Conservation (phyloP, 768 basidiomycete species). For the Pisolithus sp. region DNA sequence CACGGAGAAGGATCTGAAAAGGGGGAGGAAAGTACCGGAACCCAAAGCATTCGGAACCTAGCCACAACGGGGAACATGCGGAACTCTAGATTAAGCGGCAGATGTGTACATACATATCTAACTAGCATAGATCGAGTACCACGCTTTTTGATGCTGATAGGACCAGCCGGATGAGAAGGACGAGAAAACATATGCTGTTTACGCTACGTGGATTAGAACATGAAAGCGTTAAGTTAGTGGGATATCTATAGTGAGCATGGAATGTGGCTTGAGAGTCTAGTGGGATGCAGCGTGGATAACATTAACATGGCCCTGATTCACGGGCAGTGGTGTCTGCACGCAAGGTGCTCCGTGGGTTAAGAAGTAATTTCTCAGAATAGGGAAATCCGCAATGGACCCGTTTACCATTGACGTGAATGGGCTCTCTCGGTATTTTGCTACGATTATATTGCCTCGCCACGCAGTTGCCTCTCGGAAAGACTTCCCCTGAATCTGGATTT, state of each 20-base stretch:
- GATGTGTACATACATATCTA: background rate
- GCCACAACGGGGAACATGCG: slow-evolving; percentile 10
- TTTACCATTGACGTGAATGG: slow-evolving; percentile 52
- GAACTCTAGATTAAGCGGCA: slow-evolving; percentile 26
- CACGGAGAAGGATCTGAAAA: slow-evolving; percentile 25
- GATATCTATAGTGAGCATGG: background rate
- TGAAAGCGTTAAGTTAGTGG: background rate
- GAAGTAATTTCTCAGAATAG: slow-evolving; percentile 75
- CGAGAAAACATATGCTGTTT: too few species aligned
- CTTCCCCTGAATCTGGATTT: slow-evolving; percentile 71
- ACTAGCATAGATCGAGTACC: background rate
- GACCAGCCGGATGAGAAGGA: too few species aligned
- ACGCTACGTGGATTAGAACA: background rate
- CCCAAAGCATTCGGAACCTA: slow-evolving; percentile 9
- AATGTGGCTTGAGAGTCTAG: background rate
- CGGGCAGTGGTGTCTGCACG: slow-evolving; percentile 19
- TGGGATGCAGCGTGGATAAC: background rate
- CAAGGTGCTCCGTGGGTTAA: slow-evolving; percentile 55
- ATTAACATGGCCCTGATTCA: background rate
- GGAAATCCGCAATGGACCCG: slow-evolving; percentile 79
- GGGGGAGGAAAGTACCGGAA: slow-evolving; percentile 21
- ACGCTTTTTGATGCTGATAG: too few species aligned
- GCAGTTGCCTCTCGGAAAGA: slow-evolving; percentile 55
- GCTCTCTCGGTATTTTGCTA: slow-evolving; percentile 58
- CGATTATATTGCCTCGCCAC: slow-evolving; percentile 76